These are phyloP conservation scores for Logfia minima DNA, from an alignment of 129 eudicot species.

Conservation along the genomic window DNA sequence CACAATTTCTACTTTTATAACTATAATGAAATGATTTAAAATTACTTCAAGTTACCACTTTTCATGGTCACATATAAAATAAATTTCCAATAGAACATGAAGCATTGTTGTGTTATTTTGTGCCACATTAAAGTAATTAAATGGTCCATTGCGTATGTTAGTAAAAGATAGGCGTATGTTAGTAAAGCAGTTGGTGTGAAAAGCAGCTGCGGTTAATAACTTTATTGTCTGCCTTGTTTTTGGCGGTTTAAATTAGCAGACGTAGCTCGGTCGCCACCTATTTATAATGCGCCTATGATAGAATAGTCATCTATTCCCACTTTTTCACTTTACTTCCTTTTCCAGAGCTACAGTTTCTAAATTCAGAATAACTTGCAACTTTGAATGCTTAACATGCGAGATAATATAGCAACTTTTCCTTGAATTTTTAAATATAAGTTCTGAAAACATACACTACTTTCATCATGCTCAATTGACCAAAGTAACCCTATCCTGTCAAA, in stretches of 20 bases:
- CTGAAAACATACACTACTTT: background rate
- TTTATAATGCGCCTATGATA: constrained; percentile 11
- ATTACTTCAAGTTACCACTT: background rate
- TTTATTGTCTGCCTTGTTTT: constrained; percentile 33
- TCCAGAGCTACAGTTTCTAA: background rate
- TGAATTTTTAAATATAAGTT: too few species aligned
- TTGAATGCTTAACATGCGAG: background rate
- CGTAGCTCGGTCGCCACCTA: constrained; percentile 11
- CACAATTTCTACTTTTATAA: background rate
- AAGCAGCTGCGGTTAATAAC: constrained; percentile 29
- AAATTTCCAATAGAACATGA: background rate
- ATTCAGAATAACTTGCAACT: background rate
- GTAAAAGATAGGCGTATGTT: constrained; percentile 18
- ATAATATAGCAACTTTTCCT: background rate
- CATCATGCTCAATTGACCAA: background rate
- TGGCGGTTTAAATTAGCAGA: constrained; percentile 31
- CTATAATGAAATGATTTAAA: background rate
- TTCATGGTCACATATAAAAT: background rate
- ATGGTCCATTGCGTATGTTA: constrained; percentile 24
- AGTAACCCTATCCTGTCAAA: background rate
- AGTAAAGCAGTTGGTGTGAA: constrained; percentile 33
- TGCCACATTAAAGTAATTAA: background rate
- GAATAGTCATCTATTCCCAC: constrained; percentile 2
- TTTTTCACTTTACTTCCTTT: background rate
- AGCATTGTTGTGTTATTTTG: background rate